Evolutionary conservation across 2,329 filamentous ascomycete genomes (phyloP).

Genomic region (Microcyclosporella mali): DNA sequence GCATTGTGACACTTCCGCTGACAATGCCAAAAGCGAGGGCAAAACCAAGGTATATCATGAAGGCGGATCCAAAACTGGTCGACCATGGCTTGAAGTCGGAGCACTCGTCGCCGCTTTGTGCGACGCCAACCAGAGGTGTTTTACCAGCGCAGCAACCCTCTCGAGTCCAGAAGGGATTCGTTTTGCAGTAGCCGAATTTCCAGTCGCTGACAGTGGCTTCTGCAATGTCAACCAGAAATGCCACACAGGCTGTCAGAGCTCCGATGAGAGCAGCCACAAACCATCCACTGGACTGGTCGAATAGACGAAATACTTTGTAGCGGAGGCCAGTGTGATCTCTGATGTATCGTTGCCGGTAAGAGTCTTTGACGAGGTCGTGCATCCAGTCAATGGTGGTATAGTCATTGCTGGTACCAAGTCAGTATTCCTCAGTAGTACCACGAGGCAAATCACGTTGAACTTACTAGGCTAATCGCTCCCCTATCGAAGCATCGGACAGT

Average conservation of each 20-base stretch:
- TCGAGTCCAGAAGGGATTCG: constrained; percentile 41
- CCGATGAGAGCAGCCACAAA: constrained; percentile 51
- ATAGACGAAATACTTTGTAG: constrained; percentile 34
- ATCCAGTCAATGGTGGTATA: constrained; percentile 60
- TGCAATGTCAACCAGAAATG: constrained; percentile 51
- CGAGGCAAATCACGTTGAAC: not conserved
- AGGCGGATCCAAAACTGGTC: constrained; percentile 35
- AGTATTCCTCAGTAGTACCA: not conserved
- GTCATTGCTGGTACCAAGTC: constrained; percentile 38
- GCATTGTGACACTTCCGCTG: constrained; percentile 45
- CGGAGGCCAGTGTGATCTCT: constrained; percentile 40
- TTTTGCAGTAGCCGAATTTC: constrained; percentile 52
- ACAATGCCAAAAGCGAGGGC: constrained; percentile 47
- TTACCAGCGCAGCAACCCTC: constrained; percentile 45
- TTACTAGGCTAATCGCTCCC: constrained; percentile 50
- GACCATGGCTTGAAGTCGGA: constrained; percentile 42
- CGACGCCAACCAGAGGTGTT: constrained; percentile 22
- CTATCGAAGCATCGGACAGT: constrained; percentile 42
- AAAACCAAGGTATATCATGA: constrained; percentile 46
- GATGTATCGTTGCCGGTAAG: constrained; percentile 47
- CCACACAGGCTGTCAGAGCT: constrained; percentile 49
- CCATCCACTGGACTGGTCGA: constrained; percentile 52
- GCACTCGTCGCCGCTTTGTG: constrained; percentile 31
- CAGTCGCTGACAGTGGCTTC: constrained; percentile 52
- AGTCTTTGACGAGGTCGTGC: constrained; percentile 55